Evolutionary conservation across 495 filamentous ascomycete genomes (phyloP).

Genomic region (Annulohypoxylon nitens): DNA sequence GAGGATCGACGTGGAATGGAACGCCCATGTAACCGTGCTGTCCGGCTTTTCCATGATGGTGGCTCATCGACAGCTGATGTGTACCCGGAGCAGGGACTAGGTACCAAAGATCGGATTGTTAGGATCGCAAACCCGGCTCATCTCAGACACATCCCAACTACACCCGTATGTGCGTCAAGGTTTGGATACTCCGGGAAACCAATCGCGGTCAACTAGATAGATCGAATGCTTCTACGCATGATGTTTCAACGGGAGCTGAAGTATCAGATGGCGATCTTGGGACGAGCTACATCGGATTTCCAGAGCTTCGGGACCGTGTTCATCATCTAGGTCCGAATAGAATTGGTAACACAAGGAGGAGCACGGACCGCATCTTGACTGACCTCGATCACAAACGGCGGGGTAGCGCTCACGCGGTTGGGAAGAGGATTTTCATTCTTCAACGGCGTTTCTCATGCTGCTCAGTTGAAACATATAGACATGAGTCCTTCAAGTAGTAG

Average conservation of each 20-base stretch:
- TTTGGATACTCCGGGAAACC: constrained; percentile 7
- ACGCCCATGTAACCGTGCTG: background rate
- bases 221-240: background rate
- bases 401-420: background rate
- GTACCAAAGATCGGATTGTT: constrained; percentile 7
- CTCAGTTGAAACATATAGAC: background rate
- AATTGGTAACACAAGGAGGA: background rate
- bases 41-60: background rate
- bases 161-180: constrained; percentile 15
- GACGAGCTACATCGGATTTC: background rate
- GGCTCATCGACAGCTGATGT: too few relatives aligned
- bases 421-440: background rate
- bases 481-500: background rate
- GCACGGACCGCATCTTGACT: background rate
- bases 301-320: constrained; percentile 19
- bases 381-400: background rate
- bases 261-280: constrained; percentile 1
- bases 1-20: constrained; percentile 10
- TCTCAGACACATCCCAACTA: constrained; percentile 2
- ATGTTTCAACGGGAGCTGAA: constrained; percentile 19
- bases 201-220: constrained; percentile 19
- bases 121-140: constrained; percentile 26
- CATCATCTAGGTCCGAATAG: constrained; percentile 9
- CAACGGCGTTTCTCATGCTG: background rate
- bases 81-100: background rate